Conservation (phyloP, 2,329 filamentous ascomycete genomes). For the Tolypocladium ovalisporum region DNA sequence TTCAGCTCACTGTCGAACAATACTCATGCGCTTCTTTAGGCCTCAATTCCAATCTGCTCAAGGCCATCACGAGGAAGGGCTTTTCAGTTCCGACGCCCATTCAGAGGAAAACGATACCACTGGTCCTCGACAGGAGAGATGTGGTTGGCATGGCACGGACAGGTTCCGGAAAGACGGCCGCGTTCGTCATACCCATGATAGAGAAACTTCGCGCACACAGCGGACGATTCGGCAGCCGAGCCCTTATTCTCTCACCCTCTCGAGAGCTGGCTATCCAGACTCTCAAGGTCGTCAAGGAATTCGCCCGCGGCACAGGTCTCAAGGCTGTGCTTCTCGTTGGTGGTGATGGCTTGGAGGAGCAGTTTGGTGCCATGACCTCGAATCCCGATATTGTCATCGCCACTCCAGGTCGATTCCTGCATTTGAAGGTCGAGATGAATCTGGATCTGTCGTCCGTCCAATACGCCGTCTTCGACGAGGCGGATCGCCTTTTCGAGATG, state of each 20-base stretch:
- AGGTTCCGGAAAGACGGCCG: constrained; percentile 96
- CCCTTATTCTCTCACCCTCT: constrained; percentile 81
- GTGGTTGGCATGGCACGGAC: constrained; percentile 99
- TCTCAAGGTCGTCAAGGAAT: constrained; percentile 90
- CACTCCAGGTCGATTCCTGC: constrained; percentile 89
- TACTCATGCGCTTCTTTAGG: constrained; percentile 29
- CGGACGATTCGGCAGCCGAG: constrained; percentile 73
- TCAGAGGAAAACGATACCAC: constrained; percentile 89
- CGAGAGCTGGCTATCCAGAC: constrained; percentile 92
- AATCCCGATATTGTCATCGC: constrained; percentile 98
- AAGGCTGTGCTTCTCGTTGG: constrained; percentile 86
- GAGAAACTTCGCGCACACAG: constrained; percentile 85
- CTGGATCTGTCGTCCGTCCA: constrained; percentile 81
- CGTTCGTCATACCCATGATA: constrained; percentile 97
- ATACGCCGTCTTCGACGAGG: constrained; percentile 97
- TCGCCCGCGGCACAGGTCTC: constrained; percentile 81
- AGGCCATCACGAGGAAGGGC: constrained; percentile 86
- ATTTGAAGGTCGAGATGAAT: constrained; percentile 94
- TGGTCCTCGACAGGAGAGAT: constrained; percentile 82
- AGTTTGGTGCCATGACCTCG: constrained; percentile 82
- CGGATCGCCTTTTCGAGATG: constrained; percentile 96
- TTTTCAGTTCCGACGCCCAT: constrained; percentile 96
- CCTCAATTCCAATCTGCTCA: constrained; percentile 71
- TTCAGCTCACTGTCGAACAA: not conserved
- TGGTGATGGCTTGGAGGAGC: constrained; percentile 90